Evolutionary conservation across 75 land plant genomes (phyloP), one percentile per base, ranked within the genome.

Genomic region (Pinus albicaulis): DNA sequence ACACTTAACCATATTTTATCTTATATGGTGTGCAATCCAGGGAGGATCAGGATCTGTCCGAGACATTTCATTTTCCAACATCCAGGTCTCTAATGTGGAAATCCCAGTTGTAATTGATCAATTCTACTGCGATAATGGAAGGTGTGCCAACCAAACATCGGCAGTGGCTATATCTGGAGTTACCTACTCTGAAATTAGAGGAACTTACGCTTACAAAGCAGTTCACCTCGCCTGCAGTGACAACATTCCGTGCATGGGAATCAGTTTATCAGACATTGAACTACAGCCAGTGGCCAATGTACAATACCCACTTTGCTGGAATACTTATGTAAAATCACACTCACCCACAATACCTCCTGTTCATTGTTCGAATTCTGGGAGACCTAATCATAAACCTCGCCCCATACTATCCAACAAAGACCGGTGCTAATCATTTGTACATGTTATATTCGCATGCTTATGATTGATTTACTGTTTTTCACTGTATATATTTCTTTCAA

Each of bases 71-170:
- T 89, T 80, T 77, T 16, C n/a, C 71, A 77, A 84, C 17, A 72
- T 89, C 14, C 11, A 34, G 3, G 71, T 89, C 8, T 41, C 55
- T 56, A 72, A 84, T 6, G 91, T 88, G 48, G 57, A 78, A 19
- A 76, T 74, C 4, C 86, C 89, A 23, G 79, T 89, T 48, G 73
- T 88, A 12, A 83, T 89, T 36, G 90, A 89, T 74, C 91, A 89
- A 74, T 89, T 74, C 84, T 89, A 89, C 81, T 89, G 91, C 73
- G 93, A 78, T 66, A 56, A 56, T 34, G 78, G 59, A 58, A 74
- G 57, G n/a, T 87, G 89, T 77, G 64, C 24, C 55, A 89, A 87
- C 87, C 76, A 80, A 53, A 78, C 78, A 3, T 69, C 83, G 17
- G 83, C 75, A 0, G 89, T 87, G 57, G 69, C 59, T 3, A 61